Evolutionary conservation across 805 yeast species (phyloP).

Genomic region (Millerozyma acaciae): DNA sequence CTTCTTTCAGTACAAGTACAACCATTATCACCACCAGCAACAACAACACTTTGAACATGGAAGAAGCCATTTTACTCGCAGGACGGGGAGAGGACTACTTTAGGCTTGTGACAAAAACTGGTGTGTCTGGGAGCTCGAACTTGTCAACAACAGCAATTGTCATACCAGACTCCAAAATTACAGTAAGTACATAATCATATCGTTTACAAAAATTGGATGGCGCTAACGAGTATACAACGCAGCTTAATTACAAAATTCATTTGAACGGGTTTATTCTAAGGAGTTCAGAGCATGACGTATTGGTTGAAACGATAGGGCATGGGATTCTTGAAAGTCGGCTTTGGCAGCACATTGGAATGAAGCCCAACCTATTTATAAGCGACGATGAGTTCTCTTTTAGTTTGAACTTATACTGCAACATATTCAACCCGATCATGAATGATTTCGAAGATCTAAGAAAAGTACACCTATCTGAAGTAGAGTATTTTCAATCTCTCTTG

Average conservation of each 20-base stretch:
- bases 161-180: conserved; percentile 2
- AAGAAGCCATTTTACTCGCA: no score
- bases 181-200: conserved; percentile 4
- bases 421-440: background rate
- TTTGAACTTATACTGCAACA: background rate
- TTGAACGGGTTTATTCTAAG: conserved; percentile 10
- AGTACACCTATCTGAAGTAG: no score
- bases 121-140: no score
- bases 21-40: no score
- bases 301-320: conserved; percentile 12
- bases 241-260: conserved; percentile 10
- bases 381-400: conserved; percentile 2
- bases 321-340: conserved; percentile 3
- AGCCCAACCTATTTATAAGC: conserved; percentile 7
- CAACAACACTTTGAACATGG: conserved; percentile 5
- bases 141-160: no score
- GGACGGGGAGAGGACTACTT: no score
- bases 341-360: conserved; percentile 11
- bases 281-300: conserved; percentile 6
- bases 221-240: no score
- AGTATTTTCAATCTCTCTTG: no score
- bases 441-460: background rate
- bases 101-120: no score
- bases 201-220: no score
- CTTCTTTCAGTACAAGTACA: background rate